A percentile compares a stretch with the other conserved stretches of the same genome.
Conservation (phyloP, 352 stramenopile genomes). For the Phytophthora pseudosyringae region DNA sequence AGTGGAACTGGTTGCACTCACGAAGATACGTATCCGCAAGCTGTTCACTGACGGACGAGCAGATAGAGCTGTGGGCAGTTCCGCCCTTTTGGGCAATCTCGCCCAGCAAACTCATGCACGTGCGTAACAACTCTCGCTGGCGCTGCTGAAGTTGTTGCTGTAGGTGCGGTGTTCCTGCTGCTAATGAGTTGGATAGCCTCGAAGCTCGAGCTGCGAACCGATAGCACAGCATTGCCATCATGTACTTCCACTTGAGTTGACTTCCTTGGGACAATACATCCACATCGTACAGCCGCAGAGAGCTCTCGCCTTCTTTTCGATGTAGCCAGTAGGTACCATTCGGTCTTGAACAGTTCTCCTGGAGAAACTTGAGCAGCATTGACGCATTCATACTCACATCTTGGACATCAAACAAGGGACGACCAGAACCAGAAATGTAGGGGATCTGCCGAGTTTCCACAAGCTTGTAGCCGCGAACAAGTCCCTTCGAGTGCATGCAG, state of each 20-base stretch:
- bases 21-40: conserved; percentile 84
- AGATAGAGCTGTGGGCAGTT: conserved; percentile 74
- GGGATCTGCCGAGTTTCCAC: conserved; percentile 85
- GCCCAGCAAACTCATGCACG: conserved; percentile 74
- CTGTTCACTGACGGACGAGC: conserved; percentile 80
- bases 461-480: conserved; percentile 87
- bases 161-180: conserved; percentile 55
- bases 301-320: conserved; percentile 80
- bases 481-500: conserved; percentile 87
- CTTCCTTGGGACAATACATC: conserved; percentile 83
- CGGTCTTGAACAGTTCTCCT: conserved; percentile 83
- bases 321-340: conserved; percentile 89
- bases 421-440: conserved; percentile 68
- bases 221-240: conserved; percentile 92
- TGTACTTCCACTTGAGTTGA: conserved; percentile 92
- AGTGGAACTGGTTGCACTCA: conserved; percentile 53
- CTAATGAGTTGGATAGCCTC: conserved; percentile 67
- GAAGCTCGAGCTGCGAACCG: conserved; percentile 80
- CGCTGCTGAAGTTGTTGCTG: conserved; percentile 74
- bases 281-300: conserved; percentile 83
- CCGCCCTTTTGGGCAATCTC: conserved; percentile 75
- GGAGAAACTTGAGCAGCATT: conserved; percentile 88
- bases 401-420: conserved; percentile 82
- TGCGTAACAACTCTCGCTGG: conserved; percentile 77
- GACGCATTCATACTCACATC: conserved; percentile 89